Evolutionary conservation across 495 filamentous ascomycete genomes (phyloP), one percentile per base, ranked within the genome.

Genomic region (Pyronema omphalodes): DNA sequence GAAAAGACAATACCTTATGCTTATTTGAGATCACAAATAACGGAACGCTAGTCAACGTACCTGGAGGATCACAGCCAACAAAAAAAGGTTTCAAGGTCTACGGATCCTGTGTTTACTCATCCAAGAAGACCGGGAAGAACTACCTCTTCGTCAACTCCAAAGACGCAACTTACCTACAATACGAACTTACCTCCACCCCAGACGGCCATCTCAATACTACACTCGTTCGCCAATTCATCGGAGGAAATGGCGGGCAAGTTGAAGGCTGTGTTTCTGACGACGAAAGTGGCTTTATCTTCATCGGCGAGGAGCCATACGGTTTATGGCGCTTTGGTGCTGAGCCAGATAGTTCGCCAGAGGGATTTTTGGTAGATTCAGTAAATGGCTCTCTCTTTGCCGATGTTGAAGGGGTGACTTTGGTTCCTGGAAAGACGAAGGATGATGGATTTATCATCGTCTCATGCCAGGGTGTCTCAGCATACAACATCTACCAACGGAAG

Each of bases 141-240:
- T 68, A 66, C 41, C 61, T 69, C n/a, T 69, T 68, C 35, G 62
- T 63, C 43, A 70, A 69, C 33, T 64, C 67, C 4, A 70, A 69
- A 48, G 60, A 60, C 2, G 64, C 68, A 9, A 57, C 66, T 18
- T 66, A 66, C 47, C 62, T 69, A 15, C 66, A 69, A 46, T 68
- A 65, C 34, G 62, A 66, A 18, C 44, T 69, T 18, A 49, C 62
- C 12, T 60, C 63, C 48, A 60, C 41, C 5, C 19, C 35, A 4
- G 54, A 62, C 18, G 63, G 59, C 9, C 37, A 55, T 5, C 64
- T 67, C n/a, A 48, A 58, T n/a, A 67, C 67, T 6, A 66, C 40
- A 1, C 58, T 69, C 12, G 63, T 68, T 9, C 62, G 66, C 18
- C 63, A 53, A 34, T 70, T 69, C 39, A 59, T 53, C 3, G 67